Percentiles rank a stretch among this genome's conserved stretches.
phyloP scores from a whole-genome alignment of 176 grass and related monocot genomes.

The Elymus sibiricus region DNA sequence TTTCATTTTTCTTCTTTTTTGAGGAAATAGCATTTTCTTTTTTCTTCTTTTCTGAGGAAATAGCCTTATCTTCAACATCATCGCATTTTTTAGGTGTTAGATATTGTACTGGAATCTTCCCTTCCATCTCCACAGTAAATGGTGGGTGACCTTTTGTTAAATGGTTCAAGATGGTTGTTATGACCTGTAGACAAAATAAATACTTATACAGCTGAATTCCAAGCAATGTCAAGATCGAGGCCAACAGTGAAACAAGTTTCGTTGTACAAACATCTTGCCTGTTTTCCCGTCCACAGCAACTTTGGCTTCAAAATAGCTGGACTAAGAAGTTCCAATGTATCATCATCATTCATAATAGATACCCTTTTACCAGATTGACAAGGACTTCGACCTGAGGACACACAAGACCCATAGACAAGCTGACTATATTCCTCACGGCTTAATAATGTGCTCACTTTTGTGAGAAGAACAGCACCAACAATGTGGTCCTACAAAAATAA shows the following conservation, averaged over 20 bases:
- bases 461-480: conserved; percentile 86
- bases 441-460: conserved; percentile 70
- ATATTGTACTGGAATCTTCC: conserved; percentile 68
- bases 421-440: conserved; percentile 89
- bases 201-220: background rate
- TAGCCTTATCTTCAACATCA: background rate
- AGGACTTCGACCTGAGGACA: conserved; percentile 35
- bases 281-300: conserved; percentile 89
- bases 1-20: no score
- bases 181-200: conserved; percentile 54
- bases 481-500: conserved; percentile 79
- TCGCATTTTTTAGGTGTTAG: conserved; percentile 5
- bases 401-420: conserved; percentile 69
- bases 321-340: conserved; percentile 41
- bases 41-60: no score
- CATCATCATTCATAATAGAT: conserved; percentile 38
- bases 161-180: conserved; percentile 87
- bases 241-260: background rate
- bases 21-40: no score
- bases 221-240: conserved; percentile 9
- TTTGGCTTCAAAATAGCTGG: conserved; percentile 73
- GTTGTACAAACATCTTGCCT: conserved; percentile 43
- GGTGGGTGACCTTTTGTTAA: conserved; percentile 72
- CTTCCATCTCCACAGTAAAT: conserved; percentile 66
- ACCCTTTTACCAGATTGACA: conserved; percentile 53